Percentiles rank a stretch among this genome's conserved stretches.
phyloP scores from a whole-genome alignment of 495 filamentous ascomycete species.

The Hyaloscypha variabilis region DNA sequence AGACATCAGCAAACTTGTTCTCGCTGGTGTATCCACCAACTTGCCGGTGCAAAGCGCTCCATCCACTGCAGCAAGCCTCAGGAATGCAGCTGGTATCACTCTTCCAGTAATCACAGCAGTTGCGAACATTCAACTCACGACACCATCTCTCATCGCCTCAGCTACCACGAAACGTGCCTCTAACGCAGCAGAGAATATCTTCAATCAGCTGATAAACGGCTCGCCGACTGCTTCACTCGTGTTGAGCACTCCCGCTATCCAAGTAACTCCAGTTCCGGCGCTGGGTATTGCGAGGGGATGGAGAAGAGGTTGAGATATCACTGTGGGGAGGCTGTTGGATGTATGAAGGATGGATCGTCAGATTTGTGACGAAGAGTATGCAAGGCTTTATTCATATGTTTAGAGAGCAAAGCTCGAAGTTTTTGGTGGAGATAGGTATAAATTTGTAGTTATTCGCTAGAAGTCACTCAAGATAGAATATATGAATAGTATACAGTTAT shows the following conservation, averaged over 20 bases:
- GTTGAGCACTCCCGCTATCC: neutral
- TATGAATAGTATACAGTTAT: too few species aligned
- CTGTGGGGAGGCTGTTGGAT: neutral
- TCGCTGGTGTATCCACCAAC: too few species aligned
- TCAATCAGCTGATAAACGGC: neutral
- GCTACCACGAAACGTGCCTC: neutral
- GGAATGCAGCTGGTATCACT: too few species aligned
- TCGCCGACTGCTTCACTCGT: neutral
- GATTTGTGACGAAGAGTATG: neutral
- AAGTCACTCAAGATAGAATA: neutral
- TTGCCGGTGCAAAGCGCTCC: too few species aligned
- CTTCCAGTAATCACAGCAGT: neutral
- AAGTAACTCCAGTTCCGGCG: neutral
- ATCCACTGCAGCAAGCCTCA: too few species aligned
- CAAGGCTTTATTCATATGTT: neutral
- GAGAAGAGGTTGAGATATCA: neutral
- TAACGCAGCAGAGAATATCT: neutral
- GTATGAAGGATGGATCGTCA: neutral
- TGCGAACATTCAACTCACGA: neutral
- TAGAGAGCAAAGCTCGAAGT: neutral
- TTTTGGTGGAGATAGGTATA: neutral
- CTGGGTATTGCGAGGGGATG: neutral
- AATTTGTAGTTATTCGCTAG: neutral
- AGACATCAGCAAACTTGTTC: too few species aligned
- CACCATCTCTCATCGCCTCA: too few species aligned